Evolutionary conservation across 2,329 filamentous ascomycete species (phyloP).

Genomic region (Penicillium sp.): DNA sequence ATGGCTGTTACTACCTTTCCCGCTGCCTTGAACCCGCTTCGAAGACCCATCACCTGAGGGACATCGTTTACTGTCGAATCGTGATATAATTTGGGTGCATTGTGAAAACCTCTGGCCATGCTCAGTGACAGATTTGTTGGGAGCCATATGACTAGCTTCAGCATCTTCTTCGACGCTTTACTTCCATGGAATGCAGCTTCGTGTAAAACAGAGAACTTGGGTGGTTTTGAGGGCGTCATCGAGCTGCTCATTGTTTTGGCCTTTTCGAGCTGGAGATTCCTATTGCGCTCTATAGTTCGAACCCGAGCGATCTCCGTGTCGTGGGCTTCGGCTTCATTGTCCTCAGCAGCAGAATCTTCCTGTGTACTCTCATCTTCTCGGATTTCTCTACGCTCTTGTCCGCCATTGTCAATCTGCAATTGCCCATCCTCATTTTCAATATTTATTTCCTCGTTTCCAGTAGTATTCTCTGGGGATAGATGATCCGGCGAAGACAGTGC

Average conservation of each 20-base stretch:
- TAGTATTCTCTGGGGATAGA: not conserved
- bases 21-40: conserved; percentile 73
- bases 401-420: conserved; percentile 1
- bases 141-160: conserved; percentile 40
- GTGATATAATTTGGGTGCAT: conserved; percentile 80
- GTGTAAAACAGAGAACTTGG: conserved; percentile 1
- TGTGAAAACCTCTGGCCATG: conserved; percentile 82
- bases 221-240: conserved; percentile 1
- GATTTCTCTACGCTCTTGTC: not conserved
- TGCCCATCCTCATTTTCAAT: conserved; percentile 1
- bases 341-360: conserved; percentile 1
- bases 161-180: conserved; percentile 2
- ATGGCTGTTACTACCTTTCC: conserved; percentile 54
- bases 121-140: conserved; percentile 84
- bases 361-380: conserved; percentile 3
- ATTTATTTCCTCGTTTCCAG: not conserved
- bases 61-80: conserved; percentile 77
- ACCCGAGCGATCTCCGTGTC: not conserved
- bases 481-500: conserved; percentile 1
- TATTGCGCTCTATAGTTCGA: not conserved
- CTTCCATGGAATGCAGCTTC: conserved; percentile 1
- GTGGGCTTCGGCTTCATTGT: not conserved
- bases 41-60: conserved; percentile 75
- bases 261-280: conserved; percentile 7
- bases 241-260: conserved; percentile 5